Evolutionary conservation across 345 rosid species (phyloP).

Genomic region (Microcos paniculata): DNA sequence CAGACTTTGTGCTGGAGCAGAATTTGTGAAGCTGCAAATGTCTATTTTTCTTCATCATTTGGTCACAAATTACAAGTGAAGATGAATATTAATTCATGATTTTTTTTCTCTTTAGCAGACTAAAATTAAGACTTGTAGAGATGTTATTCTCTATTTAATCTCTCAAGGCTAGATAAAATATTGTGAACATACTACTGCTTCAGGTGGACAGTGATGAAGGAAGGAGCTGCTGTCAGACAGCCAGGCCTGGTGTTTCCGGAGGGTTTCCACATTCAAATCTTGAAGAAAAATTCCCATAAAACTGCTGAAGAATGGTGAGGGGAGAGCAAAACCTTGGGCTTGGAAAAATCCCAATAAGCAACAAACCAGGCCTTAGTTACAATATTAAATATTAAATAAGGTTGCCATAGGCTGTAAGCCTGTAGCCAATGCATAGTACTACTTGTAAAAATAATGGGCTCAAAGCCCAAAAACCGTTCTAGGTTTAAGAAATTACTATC

Average conservation of each 20-base stretch:
- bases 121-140: not conserved
- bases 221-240: not conserved
- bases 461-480: not conserved
- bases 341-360: not conserved
- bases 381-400: not conserved
- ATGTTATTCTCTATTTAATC: not conserved
- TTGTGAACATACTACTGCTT: not conserved
- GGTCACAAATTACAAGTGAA: slow-evolving; percentile 30
- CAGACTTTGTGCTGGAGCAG: slow-evolving; percentile 48
- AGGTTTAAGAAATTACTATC: too few species aligned
- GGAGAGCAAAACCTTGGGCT: not conserved
- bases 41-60: slow-evolving; percentile 37
- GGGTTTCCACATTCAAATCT: slow-evolving; percentile 5
- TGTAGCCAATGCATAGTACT: not conserved
- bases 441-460: not conserved
- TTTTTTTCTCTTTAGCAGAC: not conserved
- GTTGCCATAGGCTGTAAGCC: not conserved
- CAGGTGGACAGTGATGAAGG: slow-evolving; percentile 7
- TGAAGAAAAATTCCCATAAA: not conserved
- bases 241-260: slow-evolving; percentile 7
- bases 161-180: not conserved
- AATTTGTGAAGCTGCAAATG: slow-evolving; percentile 36
- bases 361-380: not conserved
- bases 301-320: not conserved
- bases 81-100: not conserved